phyloP scores from a whole-genome alignment of 2,329 filamentous ascomycete species.

The Fusarium hainanense region DNA sequence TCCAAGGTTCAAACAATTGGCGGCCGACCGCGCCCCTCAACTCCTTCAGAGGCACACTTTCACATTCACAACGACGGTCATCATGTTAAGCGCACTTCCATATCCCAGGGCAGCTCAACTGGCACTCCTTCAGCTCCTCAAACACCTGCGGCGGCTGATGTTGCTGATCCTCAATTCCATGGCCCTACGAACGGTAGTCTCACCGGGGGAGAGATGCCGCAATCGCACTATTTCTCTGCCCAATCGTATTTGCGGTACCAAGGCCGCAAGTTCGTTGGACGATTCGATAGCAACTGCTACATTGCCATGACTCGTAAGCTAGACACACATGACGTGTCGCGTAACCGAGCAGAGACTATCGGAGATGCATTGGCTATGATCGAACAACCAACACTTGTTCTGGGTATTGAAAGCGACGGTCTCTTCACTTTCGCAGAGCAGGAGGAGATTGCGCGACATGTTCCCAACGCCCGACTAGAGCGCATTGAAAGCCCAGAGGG shows the following conservation, averaged over 20 bases:
- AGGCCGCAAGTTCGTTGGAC: constrained; percentile 93
- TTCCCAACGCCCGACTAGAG: constrained; percentile 80
- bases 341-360: constrained; percentile 75
- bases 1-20: constrained; percentile 86
- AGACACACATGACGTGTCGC: constrained; percentile 94
- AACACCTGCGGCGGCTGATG: constrained; percentile 42
- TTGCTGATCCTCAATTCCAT: constrained; percentile 73
- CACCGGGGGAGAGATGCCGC: constrained; percentile 64
- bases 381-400: constrained; percentile 87
- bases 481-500: constrained; percentile 95
- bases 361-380: constrained; percentile 82
- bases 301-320: constrained; percentile 98
- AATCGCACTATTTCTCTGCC: constrained; percentile 94
- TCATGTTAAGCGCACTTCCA: constrained; percentile 65
- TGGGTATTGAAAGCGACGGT: constrained; percentile 95
- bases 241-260: constrained; percentile 98
- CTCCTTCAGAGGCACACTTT: constrained; percentile 78
- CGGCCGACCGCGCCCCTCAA: constrained; percentile 68
- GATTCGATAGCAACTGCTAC: constrained; percentile 98
- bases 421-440: constrained; percentile 98
- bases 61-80: constrained; percentile 87
- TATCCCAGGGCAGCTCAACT: constrained; percentile 60
- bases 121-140: constrained; percentile 46
- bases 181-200: constrained; percentile 67
- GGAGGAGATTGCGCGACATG: constrained; percentile 85